Percentiles rank a stretch among this genome's conserved stretches.
Evolutionary conservation across 2,329 filamentous ascomycete species (phyloP).

Genomic region (Curvularia spicifera): DNA sequence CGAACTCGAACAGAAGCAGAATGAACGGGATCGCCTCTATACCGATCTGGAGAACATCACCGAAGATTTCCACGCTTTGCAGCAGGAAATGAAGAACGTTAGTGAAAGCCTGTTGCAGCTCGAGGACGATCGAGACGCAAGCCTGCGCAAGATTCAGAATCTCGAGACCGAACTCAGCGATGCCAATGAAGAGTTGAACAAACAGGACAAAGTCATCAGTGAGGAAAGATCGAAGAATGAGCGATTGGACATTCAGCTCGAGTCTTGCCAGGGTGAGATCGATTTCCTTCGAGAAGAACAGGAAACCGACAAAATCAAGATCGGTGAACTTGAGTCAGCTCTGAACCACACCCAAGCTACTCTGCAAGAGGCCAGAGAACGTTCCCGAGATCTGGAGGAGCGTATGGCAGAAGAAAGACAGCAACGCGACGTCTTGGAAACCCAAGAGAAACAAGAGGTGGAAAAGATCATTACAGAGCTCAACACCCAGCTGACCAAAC

Average conservation of each 20-base stretch:
- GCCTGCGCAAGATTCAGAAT: conserved; percentile 77
- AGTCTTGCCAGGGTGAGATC: conserved; percentile 91
- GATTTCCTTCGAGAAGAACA: conserved; percentile 96
- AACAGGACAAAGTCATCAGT: conserved; percentile 80
- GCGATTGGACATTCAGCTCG: conserved; percentile 85
- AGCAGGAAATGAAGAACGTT: conserved; percentile 91
- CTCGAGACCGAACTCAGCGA: conserved; percentile 84
- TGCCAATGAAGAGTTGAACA: conserved; percentile 84
- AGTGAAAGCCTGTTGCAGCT: conserved; percentile 85
- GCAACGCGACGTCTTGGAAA: conserved; percentile 85
- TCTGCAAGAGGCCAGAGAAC: conserved; percentile 85
- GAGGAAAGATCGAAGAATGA: conserved; percentile 89
- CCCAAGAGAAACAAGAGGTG: conserved; percentile 91
- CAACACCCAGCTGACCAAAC: conserved; percentile 78
- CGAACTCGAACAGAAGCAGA: conserved; percentile 74
- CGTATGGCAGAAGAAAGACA: conserved; percentile 80
- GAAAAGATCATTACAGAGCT: conserved; percentile 93
- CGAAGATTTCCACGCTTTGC: conserved; percentile 89
- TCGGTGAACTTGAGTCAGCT: conserved; percentile 87
- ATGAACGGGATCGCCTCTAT: conserved; percentile 72
- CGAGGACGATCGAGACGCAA: conserved; percentile 86
- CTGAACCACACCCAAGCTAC: conserved; percentile 79
- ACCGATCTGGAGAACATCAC: conserved; percentile 75
- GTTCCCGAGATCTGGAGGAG: conserved; percentile 58
- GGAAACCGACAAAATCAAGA: conserved; percentile 96